These are phyloP conservation scores for Plasmodium knowlesi DNA, from an alignment of 169 alveolate genomes.

Conservation along the genomic window DNA sequence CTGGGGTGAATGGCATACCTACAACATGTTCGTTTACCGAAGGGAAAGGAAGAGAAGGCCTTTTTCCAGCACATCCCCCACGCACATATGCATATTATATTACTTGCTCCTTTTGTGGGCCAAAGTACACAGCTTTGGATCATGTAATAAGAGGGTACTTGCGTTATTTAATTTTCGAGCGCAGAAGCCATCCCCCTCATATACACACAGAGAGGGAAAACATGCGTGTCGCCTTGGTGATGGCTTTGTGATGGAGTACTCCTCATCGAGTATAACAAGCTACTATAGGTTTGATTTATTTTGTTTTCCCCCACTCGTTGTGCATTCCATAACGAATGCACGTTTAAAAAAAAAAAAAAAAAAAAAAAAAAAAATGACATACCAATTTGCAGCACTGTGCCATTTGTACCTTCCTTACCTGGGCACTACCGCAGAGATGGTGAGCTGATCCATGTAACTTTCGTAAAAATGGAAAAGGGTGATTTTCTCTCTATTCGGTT, in stretches of 20 bases:
- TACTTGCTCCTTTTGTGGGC: not conserved
- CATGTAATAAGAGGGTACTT: not conserved
- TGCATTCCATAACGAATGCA: not conserved
- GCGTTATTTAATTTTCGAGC: not conserved
- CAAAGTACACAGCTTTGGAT: not conserved
- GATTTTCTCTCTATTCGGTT: not conserved
- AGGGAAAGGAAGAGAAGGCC: not conserved
- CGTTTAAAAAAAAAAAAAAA: too few species aligned
- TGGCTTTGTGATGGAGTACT: not conserved
- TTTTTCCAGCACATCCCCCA: not conserved
- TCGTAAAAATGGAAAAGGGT: not conserved
- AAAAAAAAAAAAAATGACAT: too few species aligned
- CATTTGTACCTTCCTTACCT: not conserved
- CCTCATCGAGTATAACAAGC: not conserved
- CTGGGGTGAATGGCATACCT: not conserved
- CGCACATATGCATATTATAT: not conserved
- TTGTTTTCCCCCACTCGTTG: not conserved
- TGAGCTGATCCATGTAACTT: not conserved
- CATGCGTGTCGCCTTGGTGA: not conserved
- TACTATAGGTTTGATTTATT: not conserved
- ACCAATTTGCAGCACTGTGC: not conserved
- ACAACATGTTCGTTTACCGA: not conserved
- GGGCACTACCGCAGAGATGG: not conserved
- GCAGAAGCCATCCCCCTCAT: not conserved
- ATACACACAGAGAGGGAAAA: not conserved